These are phyloP conservation scores for Schizopora paradoxa DNA, from an alignment of 1,284 basidiomycete genomes.

Conservation along the genomic window DNA sequence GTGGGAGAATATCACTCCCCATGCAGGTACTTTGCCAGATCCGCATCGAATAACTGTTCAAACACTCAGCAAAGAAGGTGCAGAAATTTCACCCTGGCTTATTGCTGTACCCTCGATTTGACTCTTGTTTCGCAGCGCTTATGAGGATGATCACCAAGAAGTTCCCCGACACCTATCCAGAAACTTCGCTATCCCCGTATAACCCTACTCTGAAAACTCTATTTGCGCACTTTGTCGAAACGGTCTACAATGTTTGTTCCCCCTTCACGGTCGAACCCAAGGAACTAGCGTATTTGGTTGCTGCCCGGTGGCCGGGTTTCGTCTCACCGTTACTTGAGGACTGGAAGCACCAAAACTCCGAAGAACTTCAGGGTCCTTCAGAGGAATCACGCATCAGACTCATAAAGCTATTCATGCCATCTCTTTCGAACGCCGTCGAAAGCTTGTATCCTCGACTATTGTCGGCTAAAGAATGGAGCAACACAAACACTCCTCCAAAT, in stretches of 20 bases:
- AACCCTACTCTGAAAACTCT: slow-evolving; percentile 51
- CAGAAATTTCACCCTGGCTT: slow-evolving; percentile 16
- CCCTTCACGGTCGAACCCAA: slow-evolving; percentile 62
- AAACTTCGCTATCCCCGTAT: slow-evolving; percentile 34
- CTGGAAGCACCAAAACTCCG: slow-evolving; percentile 28
- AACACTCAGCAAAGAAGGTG: slow-evolving; percentile 57
- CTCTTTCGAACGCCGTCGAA: slow-evolving; percentile 55
- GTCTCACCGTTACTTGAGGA: slow-evolving; percentile 60
- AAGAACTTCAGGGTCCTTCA: slow-evolving; percentile 34
- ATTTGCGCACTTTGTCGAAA: slow-evolving; percentile 61
- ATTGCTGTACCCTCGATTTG: slow-evolving; percentile 2
- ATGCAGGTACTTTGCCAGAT: slow-evolving; percentile 66
- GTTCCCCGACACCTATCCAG: slow-evolving; percentile 29
- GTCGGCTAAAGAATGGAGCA: slow-evolving; percentile 56
- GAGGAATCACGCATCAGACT: slow-evolving; percentile 62
- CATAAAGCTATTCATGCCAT: slow-evolving; percentile 52
- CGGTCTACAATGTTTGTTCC: slow-evolving; percentile 59
- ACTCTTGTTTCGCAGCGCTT: slow-evolving; percentile 19
- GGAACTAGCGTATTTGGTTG: slow-evolving; percentile 72
- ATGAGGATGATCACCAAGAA: slow-evolving; percentile 35
- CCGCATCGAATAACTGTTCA: slow-evolving; percentile 69
- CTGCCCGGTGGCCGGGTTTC: slow-evolving; percentile 77
- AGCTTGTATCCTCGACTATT: slow-evolving; percentile 59
- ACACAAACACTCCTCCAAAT: slow-evolving; percentile 36
- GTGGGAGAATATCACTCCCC: slow-evolving; percentile 74